These are phyloP conservation scores for Ophiosphaerella narmari DNA, from an alignment of 2,329 filamentous ascomycete genomes.

Conservation along the genomic window DNA sequence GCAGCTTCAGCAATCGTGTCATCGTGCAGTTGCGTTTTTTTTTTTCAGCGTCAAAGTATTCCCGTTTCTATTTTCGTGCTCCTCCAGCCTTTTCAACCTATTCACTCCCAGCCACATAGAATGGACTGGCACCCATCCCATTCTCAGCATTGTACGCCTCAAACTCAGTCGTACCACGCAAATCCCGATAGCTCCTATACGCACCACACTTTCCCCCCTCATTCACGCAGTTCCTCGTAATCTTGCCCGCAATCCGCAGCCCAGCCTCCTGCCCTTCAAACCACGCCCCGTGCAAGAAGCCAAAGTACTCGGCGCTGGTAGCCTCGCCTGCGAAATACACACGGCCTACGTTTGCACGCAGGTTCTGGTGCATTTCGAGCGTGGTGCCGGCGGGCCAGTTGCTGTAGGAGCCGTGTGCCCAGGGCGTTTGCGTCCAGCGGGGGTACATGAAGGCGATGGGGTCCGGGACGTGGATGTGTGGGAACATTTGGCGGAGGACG, in stretches of 20 bases:
- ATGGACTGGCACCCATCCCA: constrained; percentile 34
- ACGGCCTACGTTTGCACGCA: constrained; percentile 65
- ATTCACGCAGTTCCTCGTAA: constrained; percentile 32
- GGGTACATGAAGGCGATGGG: constrained; percentile 66
- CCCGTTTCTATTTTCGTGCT: too few species aligned
- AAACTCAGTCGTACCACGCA: constrained; percentile 37
- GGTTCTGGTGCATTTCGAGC: constrained; percentile 68
- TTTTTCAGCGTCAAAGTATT: too few species aligned
- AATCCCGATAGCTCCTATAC: constrained; percentile 32
- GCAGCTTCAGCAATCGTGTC: too few species aligned
- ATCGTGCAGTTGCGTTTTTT: too few species aligned
- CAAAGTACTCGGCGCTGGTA: constrained; percentile 66
- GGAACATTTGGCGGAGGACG: constrained; percentile 67
- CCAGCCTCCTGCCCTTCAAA: constrained; percentile 43
- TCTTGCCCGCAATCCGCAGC: constrained; percentile 33
- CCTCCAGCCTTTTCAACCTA: too few species aligned
- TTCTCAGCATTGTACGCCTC: constrained; percentile 36
- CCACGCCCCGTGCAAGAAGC: constrained; percentile 61
- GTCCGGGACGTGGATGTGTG: constrained; percentile 60
- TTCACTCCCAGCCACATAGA: constrained; percentile 9
- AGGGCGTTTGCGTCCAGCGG: constrained; percentile 58
- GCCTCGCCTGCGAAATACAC: constrained; percentile 70
- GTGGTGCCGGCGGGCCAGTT: constrained; percentile 70
- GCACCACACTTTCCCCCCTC: constrained; percentile 30
- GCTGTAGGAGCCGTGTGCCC: constrained; percentile 66